Evolutionary conservation across 352 stramenopile species (phyloP).

Genomic region (Globisporangium nunn): DNA sequence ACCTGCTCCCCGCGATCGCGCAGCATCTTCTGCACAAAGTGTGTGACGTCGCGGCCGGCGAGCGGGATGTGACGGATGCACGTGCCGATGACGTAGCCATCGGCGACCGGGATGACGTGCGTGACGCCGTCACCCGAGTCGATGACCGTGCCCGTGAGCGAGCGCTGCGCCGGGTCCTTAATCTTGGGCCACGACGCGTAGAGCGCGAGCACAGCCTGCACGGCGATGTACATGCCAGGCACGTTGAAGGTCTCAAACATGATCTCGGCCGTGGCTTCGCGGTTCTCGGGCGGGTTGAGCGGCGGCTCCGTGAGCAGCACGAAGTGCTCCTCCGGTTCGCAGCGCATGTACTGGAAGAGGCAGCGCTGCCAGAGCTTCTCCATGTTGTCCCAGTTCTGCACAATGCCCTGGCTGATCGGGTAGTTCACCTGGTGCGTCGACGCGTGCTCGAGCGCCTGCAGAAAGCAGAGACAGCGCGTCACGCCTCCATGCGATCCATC

Average conservation of each 20-base stretch:
- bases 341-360: slow-evolving; percentile 92
- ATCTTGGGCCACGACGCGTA: slow-evolving; percentile 92
- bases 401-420: slow-evolving; percentile 83
- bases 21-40: slow-evolving; percentile 93
- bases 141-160: slow-evolving; percentile 92
- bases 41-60: slow-evolving; percentile 91
- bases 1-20: slow-evolving; percentile 89
- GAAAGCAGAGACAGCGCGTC: no score
- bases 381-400: slow-evolving; percentile 95
- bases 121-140: slow-evolving; percentile 93
- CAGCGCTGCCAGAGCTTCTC: slow-evolving; percentile 92
- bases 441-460: slow-evolving; percentile 69
- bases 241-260: slow-evolving; percentile 98
- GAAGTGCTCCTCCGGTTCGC: slow-evolving; percentile 92
- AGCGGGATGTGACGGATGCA: slow-evolving; percentile 95
- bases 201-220: slow-evolving; percentile 92
- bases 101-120: slow-evolving; percentile 91
- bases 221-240: slow-evolving; percentile 91
- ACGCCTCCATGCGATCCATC: no score
- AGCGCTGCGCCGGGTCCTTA: slow-evolving; percentile 78
- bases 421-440: slow-evolving; percentile 92
- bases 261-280: slow-evolving; percentile 93
- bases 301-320: slow-evolving; percentile 89
- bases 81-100: slow-evolving; percentile 94
- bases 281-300: slow-evolving; percentile 93